Conservation (phyloP, 768 basidiomycete species). For the Coprinopsis marcescibilis region DNA sequence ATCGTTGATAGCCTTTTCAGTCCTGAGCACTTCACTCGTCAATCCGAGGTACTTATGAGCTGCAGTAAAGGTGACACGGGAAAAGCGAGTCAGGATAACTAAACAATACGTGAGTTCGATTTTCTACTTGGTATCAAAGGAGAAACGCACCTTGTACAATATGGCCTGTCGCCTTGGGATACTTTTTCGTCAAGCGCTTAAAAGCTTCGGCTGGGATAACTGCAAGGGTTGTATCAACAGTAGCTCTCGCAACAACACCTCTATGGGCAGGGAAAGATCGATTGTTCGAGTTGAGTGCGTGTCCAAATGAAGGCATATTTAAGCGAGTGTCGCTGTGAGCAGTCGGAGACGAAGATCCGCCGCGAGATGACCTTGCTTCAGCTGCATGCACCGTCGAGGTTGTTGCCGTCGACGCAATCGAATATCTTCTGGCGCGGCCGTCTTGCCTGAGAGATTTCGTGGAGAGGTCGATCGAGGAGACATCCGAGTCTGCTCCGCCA, state of each 20-base stretch:
- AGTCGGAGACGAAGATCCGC: slow-evolving; percentile 23
- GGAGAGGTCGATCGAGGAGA: slow-evolving; percentile 58
- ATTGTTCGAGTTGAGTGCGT: slow-evolving; percentile 4
- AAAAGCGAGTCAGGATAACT: slow-evolving; percentile 95
- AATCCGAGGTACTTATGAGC: slow-evolving; percentile 95
- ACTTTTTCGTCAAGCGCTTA: slow-evolving; percentile 87
- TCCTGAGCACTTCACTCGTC: slow-evolving; percentile 90
- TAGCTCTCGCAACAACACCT: slow-evolving; percentile 87
- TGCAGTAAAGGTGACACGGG: slow-evolving; percentile 95
- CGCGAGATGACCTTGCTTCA: slow-evolving; percentile 12
- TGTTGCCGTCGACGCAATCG: slow-evolving; percentile 58
- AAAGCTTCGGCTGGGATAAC: slow-evolving; percentile 99
- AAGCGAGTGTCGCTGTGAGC: slow-evolving; percentile 18
- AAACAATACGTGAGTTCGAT: slow-evolving; percentile 7
- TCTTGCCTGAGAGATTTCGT: slow-evolving; percentile 30
- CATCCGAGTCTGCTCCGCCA: slow-evolving; percentile 52
- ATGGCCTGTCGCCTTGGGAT: slow-evolving; percentile 94
- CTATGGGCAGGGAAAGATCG: slow-evolving; percentile 42
- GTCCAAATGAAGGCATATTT: slow-evolving; percentile 17
- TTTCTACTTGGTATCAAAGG: slow-evolving; percentile 4
- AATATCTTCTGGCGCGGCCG: slow-evolving; percentile 40
- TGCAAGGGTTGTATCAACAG: slow-evolving; percentile 92
- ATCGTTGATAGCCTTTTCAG: slow-evolving; percentile 96
- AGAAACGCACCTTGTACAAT: slow-evolving; percentile 75
- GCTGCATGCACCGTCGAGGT: slow-evolving; percentile 61